A percentile compares a stretch with the other conserved stretches of the same genome.
Conservation (phyloP, 352 stramenopile species). For the Globisporangium cylindrosporum region DNA sequence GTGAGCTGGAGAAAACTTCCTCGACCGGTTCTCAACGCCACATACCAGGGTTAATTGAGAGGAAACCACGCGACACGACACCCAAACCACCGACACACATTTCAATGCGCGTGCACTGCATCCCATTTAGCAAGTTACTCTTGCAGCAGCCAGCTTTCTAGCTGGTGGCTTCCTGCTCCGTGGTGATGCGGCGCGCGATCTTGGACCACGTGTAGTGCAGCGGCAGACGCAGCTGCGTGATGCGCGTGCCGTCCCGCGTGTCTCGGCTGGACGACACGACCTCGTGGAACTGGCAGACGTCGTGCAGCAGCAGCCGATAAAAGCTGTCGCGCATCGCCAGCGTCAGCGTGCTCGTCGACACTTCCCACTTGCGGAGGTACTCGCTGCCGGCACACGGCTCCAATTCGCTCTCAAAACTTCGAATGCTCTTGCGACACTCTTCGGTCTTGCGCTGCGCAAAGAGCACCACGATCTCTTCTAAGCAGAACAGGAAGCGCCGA, state of each 20-base stretch:
- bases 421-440: conserved; percentile 49
- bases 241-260: conserved; percentile 57
- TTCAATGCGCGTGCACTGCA: neutral
- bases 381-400: conserved; percentile 42
- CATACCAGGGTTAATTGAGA: neutral
- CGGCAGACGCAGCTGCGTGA: conserved; percentile 66
- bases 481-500: conserved; percentile 74
- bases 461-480: conserved; percentile 70
- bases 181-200: conserved; percentile 30
- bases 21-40: neutral
- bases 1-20: neutral
- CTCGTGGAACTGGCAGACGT: conserved; percentile 68
- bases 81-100: neutral
- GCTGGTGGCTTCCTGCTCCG: conserved; percentile 27
- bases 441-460: conserved; percentile 73
- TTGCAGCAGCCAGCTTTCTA: neutral
- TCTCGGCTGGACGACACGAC: conserved; percentile 66
- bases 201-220: conserved; percentile 66
- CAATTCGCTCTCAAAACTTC: conserved; percentile 44
- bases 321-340: conserved; percentile 72
- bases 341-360: conserved; percentile 64
- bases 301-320: conserved; percentile 64
- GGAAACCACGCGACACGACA: neutral
- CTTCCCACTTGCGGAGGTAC: conserved; percentile 64
- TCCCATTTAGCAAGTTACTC: neutral